Percentiles rank a stretch among this genome's conserved stretches.
Conservation (phyloP, 2,329 filamentous ascomycete species). For the Orbilia blumenaviensis region DNA sequence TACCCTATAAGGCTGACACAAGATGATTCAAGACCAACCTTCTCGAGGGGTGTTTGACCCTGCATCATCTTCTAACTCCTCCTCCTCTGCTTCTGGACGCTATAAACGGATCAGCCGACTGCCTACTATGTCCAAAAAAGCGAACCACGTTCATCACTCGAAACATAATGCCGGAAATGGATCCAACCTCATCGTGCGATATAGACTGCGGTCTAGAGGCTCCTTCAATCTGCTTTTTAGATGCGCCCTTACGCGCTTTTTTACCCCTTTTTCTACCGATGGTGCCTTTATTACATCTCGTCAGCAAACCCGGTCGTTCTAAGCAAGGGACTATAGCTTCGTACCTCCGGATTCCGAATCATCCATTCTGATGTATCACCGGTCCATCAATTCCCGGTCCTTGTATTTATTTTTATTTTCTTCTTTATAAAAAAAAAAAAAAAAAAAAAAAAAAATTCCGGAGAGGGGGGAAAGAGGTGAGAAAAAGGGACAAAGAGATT, state of each 20-base stretch:
- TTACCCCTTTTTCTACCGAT: constrained; percentile 49
- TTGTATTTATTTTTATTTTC: no score
- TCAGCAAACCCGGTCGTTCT: background rate
- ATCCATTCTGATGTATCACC: constrained; percentile 36
- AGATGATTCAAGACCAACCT: background rate
- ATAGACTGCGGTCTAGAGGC: constrained; percentile 3
- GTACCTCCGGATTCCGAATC: constrained; percentile 52
- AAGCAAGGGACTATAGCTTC: background rate
- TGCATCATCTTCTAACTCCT: background rate
- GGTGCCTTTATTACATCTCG: constrained; percentile 20
- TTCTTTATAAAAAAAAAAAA: no score
- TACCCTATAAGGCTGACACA: background rate
- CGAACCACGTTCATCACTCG: background rate
- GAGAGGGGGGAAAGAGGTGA: no score
- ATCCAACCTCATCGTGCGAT: constrained; percentile 28
- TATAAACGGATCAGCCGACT: constrained; percentile 6
- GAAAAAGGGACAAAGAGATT: no score
- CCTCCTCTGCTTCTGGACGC: constrained; percentile 3
- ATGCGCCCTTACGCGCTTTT: constrained; percentile 19
- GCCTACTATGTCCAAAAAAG: no score
- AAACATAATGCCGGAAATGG: background rate
- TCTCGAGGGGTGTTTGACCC: background rate
- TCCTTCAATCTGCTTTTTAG: constrained; percentile 24
- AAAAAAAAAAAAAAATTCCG: background rate
- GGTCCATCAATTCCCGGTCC: constrained; percentile 34